Evolutionary conservation across 2,329 filamentous ascomycete genomes (phyloP), one percentile per base, ranked within the genome.

Genomic region (Alternaria arbusti): DNA sequence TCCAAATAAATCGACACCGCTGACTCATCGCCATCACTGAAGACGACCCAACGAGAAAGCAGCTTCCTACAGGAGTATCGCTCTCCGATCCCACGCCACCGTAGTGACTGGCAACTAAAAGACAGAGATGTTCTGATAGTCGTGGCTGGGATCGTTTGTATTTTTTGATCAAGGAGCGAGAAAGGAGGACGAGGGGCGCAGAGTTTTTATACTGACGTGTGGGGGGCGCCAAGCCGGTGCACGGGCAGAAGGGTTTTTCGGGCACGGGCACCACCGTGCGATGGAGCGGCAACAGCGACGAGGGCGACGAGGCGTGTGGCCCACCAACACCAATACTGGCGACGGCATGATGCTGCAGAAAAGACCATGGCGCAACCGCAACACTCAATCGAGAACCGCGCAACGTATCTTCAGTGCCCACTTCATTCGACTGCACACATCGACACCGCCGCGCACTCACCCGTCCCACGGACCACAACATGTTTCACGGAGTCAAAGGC

Each of bases 1-100:
- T 89, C 89, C 87, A 60, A 66, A 84, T 90, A 86, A 79, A 86
- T 90, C 88, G 89, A 90, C 89, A 90, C 90, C 87, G 84, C 82
- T 82, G 83, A 82, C 87, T 84, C 88, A 88, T 90, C 87, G 88
- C 88, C 87, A 86, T 89, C 88, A 90, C 76, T 86, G 68, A 89
- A 91, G 88, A 89, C 83, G 86, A 90, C 87, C 82, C 87, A 74
- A 86, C 87, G 88, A 85, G 84, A 84, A 84, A 82, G 82, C 85
- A 88, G 90, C 88, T 91, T 91, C 89, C 89, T 91, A 90, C 74
- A 72, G 80, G 81, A 81, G 81, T 64, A 56, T 64, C 45, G 51
- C 79, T 91, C 88, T 90, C 83, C 87, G 87, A 87, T 88, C 83
- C 87, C 86, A 85, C 84, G 82, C 84, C 84, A 84, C 83, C 82